These are phyloP conservation scores for Coemansia sp. DNA, from an alignment of 192 early-diverging fungal genomes.

Conservation along the genomic window DNA sequence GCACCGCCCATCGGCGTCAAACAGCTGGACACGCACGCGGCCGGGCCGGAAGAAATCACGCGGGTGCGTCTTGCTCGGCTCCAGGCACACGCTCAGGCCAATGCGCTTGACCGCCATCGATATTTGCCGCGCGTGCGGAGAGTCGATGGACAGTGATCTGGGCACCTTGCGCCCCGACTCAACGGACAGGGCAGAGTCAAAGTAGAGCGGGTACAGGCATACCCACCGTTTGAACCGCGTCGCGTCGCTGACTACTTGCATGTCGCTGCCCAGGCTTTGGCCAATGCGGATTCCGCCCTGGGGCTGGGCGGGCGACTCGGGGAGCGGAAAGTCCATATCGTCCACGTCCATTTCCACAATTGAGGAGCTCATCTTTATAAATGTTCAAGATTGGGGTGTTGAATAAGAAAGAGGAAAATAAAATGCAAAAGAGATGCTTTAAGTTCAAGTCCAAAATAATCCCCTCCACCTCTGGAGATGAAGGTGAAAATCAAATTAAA, in stretches of 20 bases:
- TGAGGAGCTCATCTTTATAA: not conserved
- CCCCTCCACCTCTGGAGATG: too few species aligned
- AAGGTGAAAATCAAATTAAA: not conserved
- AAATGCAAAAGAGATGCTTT: not conserved
- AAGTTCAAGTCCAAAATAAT: too few species aligned
- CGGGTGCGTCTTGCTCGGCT: constrained; percentile 67
- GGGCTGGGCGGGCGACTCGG: constrained; percentile 13
- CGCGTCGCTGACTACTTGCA: constrained; percentile 25
- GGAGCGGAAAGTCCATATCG: constrained; percentile 55
- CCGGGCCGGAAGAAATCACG: constrained; percentile 70
- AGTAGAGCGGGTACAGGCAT: constrained; percentile 71
- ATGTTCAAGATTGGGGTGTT: too few species aligned
- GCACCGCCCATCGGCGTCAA: constrained; percentile 45
- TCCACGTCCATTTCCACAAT: constrained; percentile 28
- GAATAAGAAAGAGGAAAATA: not conserved
- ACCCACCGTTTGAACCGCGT: constrained; percentile 57
- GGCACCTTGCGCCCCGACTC: constrained; percentile 63
- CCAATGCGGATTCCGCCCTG: constrained; percentile 17
- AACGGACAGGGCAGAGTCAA: constrained; percentile 60
- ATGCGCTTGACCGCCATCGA: constrained; percentile 61
- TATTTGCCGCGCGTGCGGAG: constrained; percentile 63
- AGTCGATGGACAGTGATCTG: constrained; percentile 51
- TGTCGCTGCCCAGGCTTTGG: constrained; percentile 8
- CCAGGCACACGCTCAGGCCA: constrained; percentile 61
- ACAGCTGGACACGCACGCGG: constrained; percentile 63